A percentile compares a stretch with the other conserved stretches of the same genome.
Evolutionary conservation across 2,329 filamentous ascomycete species (phyloP).

Genomic region (Purpureocillium lavendulum): DNA sequence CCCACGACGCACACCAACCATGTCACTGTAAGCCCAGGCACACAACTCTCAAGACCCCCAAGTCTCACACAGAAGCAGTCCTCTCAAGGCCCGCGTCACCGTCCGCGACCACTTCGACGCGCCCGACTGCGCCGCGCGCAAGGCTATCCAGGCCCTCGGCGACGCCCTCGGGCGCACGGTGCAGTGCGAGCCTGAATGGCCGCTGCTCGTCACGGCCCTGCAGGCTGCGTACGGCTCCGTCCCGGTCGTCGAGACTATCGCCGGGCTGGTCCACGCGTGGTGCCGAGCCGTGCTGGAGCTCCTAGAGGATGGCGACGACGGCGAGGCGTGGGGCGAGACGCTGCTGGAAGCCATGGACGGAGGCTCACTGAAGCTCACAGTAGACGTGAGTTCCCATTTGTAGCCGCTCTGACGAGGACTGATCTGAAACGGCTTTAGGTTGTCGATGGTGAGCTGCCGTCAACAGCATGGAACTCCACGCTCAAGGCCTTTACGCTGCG

Average conservation of each 20-base stretch:
- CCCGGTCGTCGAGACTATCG: constrained; percentile 19
- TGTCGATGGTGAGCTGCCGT: neutral
- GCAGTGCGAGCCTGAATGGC: constrained; percentile 33
- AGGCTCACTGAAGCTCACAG: constrained; percentile 15
- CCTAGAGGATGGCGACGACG: constrained; percentile 29
- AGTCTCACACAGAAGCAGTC: constrained; percentile 17
- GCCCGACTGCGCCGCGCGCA: constrained; percentile 21
- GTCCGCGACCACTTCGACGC: constrained; percentile 35
- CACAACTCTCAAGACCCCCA: neutral
- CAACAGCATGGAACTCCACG: neutral
- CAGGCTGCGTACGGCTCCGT: constrained; percentile 30
- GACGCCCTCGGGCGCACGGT: constrained; percentile 30
- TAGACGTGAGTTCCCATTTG: constrained; percentile 29
- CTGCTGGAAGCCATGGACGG: constrained; percentile 27
- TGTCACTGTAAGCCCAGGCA: constrained; percentile 8
- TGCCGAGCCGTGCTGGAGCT: constrained; percentile 27
- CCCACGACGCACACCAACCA: neutral
- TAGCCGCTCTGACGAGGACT: too few species aligned
- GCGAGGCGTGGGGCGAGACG: constrained; percentile 30
- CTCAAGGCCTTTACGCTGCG: neutral
- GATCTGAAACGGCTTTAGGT: too few species aligned
- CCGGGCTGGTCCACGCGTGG: constrained; percentile 30
- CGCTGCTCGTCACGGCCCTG: constrained; percentile 28
- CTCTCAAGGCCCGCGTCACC: constrained; percentile 31
- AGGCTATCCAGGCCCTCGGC: constrained; percentile 20